A percentile compares a stretch with the other conserved stretches of the same genome.
Evolutionary conservation across 495 filamentous ascomycete genomes (phyloP).

Genomic region (Immersiella caudata): DNA sequence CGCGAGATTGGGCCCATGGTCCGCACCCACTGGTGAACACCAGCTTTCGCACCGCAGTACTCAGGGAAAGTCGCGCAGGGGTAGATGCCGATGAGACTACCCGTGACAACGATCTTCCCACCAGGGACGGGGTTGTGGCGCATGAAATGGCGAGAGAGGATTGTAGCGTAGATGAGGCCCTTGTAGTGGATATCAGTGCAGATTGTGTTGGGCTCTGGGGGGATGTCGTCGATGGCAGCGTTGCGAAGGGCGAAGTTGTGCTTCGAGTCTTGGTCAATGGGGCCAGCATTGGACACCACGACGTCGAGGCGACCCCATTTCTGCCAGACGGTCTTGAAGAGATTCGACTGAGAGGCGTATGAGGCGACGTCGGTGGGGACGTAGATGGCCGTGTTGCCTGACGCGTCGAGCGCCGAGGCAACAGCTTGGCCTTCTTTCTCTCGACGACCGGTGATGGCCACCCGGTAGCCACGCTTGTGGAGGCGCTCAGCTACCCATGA

Average conservation of each 20-base stretch:
- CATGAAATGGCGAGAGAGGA: constrained; percentile 48
- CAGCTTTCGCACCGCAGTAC: constrained; percentile 45
- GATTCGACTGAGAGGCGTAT: constrained; percentile 41
- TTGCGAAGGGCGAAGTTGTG: constrained; percentile 14
- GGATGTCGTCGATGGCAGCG: constrained; percentile 29
- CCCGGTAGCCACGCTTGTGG: constrained; percentile 8
- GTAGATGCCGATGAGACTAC: constrained; percentile 39
- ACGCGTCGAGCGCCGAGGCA: constrained; percentile 16
- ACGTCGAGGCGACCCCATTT: constrained; percentile 43
- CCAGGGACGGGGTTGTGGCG: constrained; percentile 43
- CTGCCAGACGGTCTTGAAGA: constrained; percentile 40
- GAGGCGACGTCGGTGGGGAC: constrained; percentile 40
- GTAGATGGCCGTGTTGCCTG: constrained; percentile 31
- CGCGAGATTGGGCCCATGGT: constrained; percentile 37
- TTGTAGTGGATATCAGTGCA: constrained; percentile 47
- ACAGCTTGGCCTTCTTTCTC: not conserved
- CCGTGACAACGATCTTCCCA: constrained; percentile 43
- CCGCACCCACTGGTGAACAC: constrained; percentile 41
- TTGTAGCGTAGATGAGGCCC: constrained; percentile 44
- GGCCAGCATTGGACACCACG: constrained; percentile 46
- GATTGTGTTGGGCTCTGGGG: constrained; percentile 39
- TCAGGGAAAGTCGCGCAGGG: constrained; percentile 43
- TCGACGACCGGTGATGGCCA: constrained; percentile 15
- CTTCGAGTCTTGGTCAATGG: constrained; percentile 35
- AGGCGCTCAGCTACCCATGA: constrained; percentile 11